Evolutionary conservation across 371 early-diverging fungal species (phyloP).

Genomic region (Apophysomyces variabilis): DNA sequence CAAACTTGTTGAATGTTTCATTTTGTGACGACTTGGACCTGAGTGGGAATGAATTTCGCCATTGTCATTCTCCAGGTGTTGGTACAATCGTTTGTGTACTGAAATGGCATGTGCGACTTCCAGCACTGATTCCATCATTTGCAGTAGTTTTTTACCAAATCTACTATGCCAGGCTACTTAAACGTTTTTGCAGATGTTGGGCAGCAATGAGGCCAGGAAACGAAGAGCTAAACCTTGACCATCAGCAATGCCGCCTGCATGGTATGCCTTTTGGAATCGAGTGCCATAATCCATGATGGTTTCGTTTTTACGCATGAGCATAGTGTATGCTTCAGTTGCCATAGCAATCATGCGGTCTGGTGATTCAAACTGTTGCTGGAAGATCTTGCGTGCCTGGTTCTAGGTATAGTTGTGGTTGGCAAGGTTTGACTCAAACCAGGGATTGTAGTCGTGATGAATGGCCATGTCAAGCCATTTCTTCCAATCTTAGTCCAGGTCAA

Average conservation of each 20-base stretch:
- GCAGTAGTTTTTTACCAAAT: neutral
- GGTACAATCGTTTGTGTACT: neutral
- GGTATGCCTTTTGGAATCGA: too few relatives aligned
- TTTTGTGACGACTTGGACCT: neutral
- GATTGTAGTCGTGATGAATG: neutral
- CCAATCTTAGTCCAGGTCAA: neutral
- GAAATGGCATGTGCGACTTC: neutral
- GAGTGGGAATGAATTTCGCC: neutral
- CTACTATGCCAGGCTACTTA: neutral
- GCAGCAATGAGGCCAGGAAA: slow-evolving; percentile 1
- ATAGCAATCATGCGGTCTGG: too few relatives aligned
- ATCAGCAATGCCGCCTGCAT: neutral
- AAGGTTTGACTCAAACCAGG: neutral
- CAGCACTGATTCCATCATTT: neutral
- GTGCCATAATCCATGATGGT: too few relatives aligned
- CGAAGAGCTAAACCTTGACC: neutral
- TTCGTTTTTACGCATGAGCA: too few relatives aligned
- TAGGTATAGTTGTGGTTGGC: too few relatives aligned
- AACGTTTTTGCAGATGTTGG: neutral
- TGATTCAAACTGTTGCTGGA: too few relatives aligned
- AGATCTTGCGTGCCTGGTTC: too few relatives aligned
- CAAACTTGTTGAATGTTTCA: neutral
- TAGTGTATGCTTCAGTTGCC: too few relatives aligned
- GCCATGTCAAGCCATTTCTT: neutral
- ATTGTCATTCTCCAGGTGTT: neutral